Conservation (phyloP, 2,329 filamentous ascomycete species). For the Pestalotiopsis sp. region DNA sequence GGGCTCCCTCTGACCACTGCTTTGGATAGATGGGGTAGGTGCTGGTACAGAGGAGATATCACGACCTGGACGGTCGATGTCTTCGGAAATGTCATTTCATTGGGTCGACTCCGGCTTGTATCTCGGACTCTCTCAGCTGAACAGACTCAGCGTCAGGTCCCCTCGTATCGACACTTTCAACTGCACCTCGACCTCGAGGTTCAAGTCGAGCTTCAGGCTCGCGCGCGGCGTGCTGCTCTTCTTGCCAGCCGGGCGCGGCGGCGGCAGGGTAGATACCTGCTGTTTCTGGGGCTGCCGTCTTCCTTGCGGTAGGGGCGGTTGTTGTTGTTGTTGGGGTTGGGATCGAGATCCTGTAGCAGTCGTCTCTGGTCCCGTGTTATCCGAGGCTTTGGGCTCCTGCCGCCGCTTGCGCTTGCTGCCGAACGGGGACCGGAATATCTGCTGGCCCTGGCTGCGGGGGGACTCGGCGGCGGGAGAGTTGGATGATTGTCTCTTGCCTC, state of each 20-base stretch:
- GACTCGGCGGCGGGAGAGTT: background rate
- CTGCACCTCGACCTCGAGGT: constrained; percentile 8
- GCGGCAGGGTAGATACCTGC: background rate
- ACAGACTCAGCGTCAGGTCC: background rate
- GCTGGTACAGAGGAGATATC: no score
- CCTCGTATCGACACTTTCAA: background rate
- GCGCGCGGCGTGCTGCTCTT: background rate
- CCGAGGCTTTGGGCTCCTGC: background rate
- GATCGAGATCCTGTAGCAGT: background rate
- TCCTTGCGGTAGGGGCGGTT: background rate
- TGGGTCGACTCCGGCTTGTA: background rate
- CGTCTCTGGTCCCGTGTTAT: background rate
- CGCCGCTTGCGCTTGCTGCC: background rate
- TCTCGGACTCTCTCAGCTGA: background rate
- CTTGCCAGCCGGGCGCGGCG: background rate
- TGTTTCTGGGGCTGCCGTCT: background rate
- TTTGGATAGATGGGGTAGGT: no score
- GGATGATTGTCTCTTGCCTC: background rate
- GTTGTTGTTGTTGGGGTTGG: background rate
- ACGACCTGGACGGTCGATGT: background rate
- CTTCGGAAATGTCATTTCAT: background rate
- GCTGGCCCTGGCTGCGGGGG: background rate
- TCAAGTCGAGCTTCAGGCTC: constrained; percentile 3
- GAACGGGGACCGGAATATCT: background rate
- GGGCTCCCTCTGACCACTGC: no score